Conservation (phyloP, 2,329 filamentous ascomycete species). For the Colletotrichum sp. region DNA sequence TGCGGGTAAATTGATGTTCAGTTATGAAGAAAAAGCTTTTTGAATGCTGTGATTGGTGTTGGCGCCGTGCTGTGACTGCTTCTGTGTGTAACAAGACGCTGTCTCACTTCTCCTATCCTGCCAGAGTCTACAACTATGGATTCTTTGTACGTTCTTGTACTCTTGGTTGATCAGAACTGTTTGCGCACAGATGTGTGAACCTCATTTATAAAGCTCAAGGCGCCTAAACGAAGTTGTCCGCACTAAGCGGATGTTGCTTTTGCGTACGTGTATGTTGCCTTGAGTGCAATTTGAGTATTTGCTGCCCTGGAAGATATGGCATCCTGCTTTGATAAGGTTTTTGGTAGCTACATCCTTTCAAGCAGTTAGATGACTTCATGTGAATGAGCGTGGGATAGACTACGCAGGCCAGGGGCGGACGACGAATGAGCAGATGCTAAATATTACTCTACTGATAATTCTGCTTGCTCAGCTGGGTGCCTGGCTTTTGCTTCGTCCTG, state of each 20-base stretch:
- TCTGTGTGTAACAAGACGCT: not conserved
- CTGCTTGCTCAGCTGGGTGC: not conserved
- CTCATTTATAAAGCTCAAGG: not conserved
- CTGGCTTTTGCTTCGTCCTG: not conserved
- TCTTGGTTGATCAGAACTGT: not conserved
- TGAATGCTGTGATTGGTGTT: not conserved
- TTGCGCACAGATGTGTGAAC: not conserved
- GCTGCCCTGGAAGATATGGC: not conserved
- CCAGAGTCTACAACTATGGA: not conserved
- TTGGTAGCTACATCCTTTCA: not conserved
- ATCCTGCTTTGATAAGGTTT: not conserved
- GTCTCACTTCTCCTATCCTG: not conserved
- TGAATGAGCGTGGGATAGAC: not conserved
- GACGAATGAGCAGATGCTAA: not conserved
- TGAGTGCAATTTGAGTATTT: not conserved
- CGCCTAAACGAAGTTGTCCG: not conserved
- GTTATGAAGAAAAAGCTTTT: not conserved
- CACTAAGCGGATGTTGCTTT: not conserved
- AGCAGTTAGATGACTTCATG: not conserved
- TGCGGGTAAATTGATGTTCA: slow-evolving; percentile 19
- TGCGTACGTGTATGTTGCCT: not conserved
- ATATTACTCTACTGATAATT: not conserved
- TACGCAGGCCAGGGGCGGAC: not conserved
- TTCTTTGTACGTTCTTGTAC: not conserved
- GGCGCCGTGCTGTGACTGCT: not conserved